Conservation (phyloP, 352 stramenopile genomes). For the Pythium apleroticum region DNA sequence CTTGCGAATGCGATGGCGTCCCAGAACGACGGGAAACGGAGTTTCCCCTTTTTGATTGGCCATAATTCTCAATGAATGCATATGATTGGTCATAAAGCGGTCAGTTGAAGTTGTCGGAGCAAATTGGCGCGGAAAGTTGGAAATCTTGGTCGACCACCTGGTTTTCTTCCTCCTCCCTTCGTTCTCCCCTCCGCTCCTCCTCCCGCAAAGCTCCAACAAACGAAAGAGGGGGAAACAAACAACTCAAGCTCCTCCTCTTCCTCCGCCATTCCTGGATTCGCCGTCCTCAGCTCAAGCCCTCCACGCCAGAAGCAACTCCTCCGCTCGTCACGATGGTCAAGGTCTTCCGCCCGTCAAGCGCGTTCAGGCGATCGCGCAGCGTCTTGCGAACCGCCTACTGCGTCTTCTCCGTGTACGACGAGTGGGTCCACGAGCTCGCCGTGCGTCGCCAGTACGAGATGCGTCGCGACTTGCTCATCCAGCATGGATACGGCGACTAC, state of each 20-base stretch:
- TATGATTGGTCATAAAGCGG: no score
- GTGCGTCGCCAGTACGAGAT: neutral
- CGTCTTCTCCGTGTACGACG: neutral
- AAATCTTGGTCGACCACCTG: slow-evolving; percentile 1
- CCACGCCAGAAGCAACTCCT: neutral
- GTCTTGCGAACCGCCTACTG: neutral
- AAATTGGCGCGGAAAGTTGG: neutral
- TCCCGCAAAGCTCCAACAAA: neutral
- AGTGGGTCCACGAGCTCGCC: neutral
- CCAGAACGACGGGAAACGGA: neutral
- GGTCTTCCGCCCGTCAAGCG: slow-evolving; percentile 8
- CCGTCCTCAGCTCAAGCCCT: neutral
- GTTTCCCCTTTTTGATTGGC: slow-evolving; percentile 10
- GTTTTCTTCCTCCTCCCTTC: neutral
- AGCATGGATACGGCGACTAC: neutral
- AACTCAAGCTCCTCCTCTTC: neutral
- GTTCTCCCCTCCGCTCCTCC: neutral
- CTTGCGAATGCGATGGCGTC: neutral
- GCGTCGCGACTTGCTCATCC: neutral
- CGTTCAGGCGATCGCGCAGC: slow-evolving; percentile 10
- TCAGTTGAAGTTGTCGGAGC: slow-evolving; percentile 17
- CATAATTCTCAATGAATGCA: neutral
- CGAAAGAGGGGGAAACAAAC: neutral
- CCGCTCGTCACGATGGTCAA: slow-evolving; percentile 21
- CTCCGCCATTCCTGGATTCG: slow-evolving; percentile 2